Percentiles rank a stretch among this genome's conserved stretches.
Conservation (phyloP, 1,284 basidiomycete genomes). For the Ustilago crameri region DNA sequence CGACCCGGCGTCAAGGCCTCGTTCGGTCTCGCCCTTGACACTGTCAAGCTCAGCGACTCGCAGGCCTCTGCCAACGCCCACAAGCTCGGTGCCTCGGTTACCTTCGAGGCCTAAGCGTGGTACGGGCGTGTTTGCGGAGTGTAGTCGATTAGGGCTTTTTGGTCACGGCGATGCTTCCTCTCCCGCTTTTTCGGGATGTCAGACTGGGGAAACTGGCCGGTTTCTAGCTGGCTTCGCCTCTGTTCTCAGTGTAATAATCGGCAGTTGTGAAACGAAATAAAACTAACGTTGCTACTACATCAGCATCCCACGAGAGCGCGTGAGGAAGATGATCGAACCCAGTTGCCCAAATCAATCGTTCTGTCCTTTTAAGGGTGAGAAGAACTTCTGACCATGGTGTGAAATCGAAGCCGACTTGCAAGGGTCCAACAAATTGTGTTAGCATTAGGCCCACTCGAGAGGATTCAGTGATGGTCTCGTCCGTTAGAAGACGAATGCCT, state of each 20-base stretch:
- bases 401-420: no score
- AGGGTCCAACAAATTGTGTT: no score
- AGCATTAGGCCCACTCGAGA: no score
- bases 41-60: conserved; percentile 65
- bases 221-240: neutral
- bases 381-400: no score
- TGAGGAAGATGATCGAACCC: no score
- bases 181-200: conserved; percentile 11
- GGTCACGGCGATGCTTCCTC: conserved; percentile 10
- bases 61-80: conserved; percentile 69
- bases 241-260: conserved; percentile 28
- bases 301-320: no score
- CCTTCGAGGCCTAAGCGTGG: conserved; percentile 70
- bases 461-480: no score
- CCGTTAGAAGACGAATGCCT: no score
- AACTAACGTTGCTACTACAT: conserved; percentile 8
- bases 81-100: conserved; percentile 73
- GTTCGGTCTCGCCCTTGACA: conserved; percentile 75
- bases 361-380: no score
- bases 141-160: conserved; percentile 2
- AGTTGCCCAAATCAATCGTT: no score
- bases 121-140: neutral
- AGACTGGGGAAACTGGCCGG: neutral
- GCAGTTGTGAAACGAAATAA: conserved; percentile 20
- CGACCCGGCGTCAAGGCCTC: conserved; percentile 90